Evolutionary conservation across 139 green algal species (phyloP).

Genomic region (Penium margaritaceum): DNA sequence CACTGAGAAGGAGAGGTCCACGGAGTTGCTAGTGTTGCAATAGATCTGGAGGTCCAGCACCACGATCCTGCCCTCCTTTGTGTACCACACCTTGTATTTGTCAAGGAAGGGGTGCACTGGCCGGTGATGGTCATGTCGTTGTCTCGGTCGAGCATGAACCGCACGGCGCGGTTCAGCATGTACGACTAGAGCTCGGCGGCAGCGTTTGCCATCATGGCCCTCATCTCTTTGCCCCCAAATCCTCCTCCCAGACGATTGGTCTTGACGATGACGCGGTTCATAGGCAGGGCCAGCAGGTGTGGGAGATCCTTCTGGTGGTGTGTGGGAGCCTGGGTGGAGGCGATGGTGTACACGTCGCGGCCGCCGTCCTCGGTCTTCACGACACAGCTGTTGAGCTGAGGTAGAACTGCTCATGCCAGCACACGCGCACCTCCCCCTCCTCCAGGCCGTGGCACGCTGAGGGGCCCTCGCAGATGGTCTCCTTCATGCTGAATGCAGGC

Average conservation of each 20-base stretch:
- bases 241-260: slow-evolving; percentile 86
- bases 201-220: slow-evolving; percentile 61
- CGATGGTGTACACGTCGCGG: slow-evolving; percentile 55
- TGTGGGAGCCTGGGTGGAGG: slow-evolving; percentile 47
- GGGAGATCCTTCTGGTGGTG: slow-evolving; percentile 72
- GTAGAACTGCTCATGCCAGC: slow-evolving; percentile 86
- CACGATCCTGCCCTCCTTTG: slow-evolving; percentile 56
- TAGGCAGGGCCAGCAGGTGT: slow-evolving; percentile 65
- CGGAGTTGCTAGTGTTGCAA: slow-evolving; percentile 74
- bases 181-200: slow-evolving; percentile 70
- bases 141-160: slow-evolving; percentile 74
- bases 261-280: slow-evolving; percentile 67
- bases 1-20: slow-evolving; percentile 71
- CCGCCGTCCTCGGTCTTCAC: slow-evolving; percentile 71
- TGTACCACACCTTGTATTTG: slow-evolving; percentile 54
- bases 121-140: slow-evolving; percentile 73
- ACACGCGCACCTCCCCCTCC: neutral
- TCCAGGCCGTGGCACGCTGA: slow-evolving; percentile 28
- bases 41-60: slow-evolving; percentile 74
- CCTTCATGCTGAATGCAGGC: slow-evolving; percentile 74
- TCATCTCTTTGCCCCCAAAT: slow-evolving; percentile 91
- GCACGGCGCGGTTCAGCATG: slow-evolving; percentile 62
- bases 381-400: slow-evolving; percentile 68
- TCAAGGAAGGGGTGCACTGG: neutral
- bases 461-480: slow-evolving; percentile 61